phyloP scores from a whole-genome alignment of 2,329 filamentous ascomycete genomes.

The Cytospora chrysosperma region DNA sequence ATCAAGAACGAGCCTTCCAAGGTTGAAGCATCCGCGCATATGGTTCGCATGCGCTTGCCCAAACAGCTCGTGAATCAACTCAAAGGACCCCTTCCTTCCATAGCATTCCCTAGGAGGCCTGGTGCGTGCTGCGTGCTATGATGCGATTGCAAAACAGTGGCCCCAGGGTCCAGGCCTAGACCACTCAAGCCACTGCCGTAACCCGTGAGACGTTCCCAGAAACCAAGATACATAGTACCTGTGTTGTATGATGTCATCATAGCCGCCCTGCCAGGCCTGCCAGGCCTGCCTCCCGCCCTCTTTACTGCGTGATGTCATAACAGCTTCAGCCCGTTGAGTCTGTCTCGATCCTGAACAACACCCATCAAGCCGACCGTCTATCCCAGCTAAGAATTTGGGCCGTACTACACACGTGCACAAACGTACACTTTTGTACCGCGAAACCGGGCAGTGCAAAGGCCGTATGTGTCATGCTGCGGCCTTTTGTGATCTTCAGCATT shows the following conservation, averaged over 20 bases:
- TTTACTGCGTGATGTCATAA: neutral
- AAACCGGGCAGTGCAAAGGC: neutral
- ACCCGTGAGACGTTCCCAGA: neutral
- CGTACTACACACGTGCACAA: no score
- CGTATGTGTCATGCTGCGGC: neutral
- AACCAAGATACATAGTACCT: neutral
- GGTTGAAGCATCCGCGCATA: neutral
- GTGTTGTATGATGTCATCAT: neutral
- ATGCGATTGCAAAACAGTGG: neutral
- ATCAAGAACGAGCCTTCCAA: no score
- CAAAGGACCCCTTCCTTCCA: neutral
- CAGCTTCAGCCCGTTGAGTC: neutral
- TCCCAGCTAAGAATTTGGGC: no score
- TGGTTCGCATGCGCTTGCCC: neutral
- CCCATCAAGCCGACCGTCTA: no score
- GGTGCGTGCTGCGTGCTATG: neutral
- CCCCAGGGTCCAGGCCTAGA: neutral
- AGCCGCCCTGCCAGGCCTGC: no score
- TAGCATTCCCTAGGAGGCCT: no score
- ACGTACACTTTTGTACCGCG: neutral
- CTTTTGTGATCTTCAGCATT: neutral
- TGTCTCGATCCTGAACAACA: no score
- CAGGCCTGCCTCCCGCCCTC: neutral
- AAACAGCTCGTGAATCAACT: conserved; percentile 1
- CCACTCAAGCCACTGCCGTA: neutral